A percentile compares a stretch with the other conserved stretches of the same genome.
Conservation (phyloP, 1,284 basidiomycete genomes). For the Irpex sp. region DNA sequence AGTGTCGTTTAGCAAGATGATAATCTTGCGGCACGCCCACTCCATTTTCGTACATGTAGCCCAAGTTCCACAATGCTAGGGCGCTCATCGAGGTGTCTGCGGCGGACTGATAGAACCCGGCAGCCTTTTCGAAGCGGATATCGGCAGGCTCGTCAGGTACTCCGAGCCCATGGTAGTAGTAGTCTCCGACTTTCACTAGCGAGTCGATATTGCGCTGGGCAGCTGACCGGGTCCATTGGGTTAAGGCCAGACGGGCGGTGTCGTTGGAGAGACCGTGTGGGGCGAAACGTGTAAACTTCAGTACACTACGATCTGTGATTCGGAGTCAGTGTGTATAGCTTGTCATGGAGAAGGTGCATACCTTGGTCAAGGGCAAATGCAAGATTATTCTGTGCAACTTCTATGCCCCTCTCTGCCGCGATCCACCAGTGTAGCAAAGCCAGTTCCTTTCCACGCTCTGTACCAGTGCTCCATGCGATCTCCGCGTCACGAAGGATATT, state of each 20-base stretch:
- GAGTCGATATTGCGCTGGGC: slow-evolving; percentile 93
- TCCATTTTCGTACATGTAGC: slow-evolving; percentile 99
- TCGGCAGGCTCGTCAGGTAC: slow-evolving; percentile 57
- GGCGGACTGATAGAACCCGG: slow-evolving; percentile 89
- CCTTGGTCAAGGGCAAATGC: slow-evolving; percentile 91
- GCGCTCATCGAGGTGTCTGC: slow-evolving; percentile 89
- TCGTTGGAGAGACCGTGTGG: slow-evolving; percentile 67
- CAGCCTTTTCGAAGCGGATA: slow-evolving; percentile 78
- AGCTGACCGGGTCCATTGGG: slow-evolving; percentile 93
- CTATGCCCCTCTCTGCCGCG: slow-evolving; percentile 87
- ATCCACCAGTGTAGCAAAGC: slow-evolving; percentile 93
- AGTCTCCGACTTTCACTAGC: slow-evolving; percentile 94
- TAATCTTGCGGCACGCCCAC: slow-evolving; percentile 92
- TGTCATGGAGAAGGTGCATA: slow-evolving; percentile 25
- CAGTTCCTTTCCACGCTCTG: slow-evolving; percentile 59
- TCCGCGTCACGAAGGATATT: slow-evolving; percentile 84
- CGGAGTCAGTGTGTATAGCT: neutral
- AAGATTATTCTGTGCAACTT: slow-evolving; percentile 93
- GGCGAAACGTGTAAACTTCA: slow-evolving; percentile 64
- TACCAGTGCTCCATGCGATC: slow-evolving; percentile 68
- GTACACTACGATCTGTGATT: slow-evolving; percentile 61
- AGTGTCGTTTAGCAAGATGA: slow-evolving; percentile 94
- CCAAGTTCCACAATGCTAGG: slow-evolving; percentile 96
- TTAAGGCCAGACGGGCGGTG: slow-evolving; percentile 77
- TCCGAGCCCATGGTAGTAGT: slow-evolving; percentile 88